Conservation (phyloP, 2,329 filamentous ascomycete species). For the Mycosphaerella sp. region DNA sequence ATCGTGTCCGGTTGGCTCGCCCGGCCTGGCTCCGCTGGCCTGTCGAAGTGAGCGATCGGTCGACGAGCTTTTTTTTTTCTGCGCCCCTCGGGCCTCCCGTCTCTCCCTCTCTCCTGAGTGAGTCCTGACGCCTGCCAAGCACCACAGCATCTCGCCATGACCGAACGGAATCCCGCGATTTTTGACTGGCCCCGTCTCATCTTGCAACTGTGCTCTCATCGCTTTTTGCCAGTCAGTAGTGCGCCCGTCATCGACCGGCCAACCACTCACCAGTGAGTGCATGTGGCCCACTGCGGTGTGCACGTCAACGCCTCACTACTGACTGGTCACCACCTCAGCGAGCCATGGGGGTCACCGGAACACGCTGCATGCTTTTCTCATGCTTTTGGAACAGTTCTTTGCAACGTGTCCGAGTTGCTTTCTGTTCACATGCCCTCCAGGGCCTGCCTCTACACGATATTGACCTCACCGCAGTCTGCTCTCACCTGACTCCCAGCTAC, state of each 20-base stretch:
- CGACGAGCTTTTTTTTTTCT: not conserved
- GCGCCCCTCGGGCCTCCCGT: too few species aligned
- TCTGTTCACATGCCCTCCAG: constrained; percentile 11
- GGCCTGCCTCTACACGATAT: too few species aligned
- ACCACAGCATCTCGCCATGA: constrained; percentile 1
- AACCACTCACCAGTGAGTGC: too few species aligned
- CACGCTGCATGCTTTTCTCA: not conserved
- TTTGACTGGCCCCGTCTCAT: not conserved
- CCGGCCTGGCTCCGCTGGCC: not conserved
- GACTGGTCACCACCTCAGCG: not conserved
- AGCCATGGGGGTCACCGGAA: not conserved
- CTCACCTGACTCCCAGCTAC: constrained; percentile 3
- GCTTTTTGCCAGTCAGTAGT: not conserved
- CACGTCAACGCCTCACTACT: not conserved
- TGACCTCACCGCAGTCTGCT: too few species aligned
- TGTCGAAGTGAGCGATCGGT: not conserved
- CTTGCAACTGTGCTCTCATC: not conserved
- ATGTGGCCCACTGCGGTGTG: not conserved
- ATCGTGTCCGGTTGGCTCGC: constrained; percentile 1
- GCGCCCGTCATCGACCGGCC: not conserved
- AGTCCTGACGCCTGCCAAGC: not conserved
- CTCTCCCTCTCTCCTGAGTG: too few species aligned
- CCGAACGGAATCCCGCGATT: not conserved
- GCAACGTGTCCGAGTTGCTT: not conserved
- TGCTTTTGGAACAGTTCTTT: not conserved